A percentile compares a stretch with the other conserved stretches of the same genome.
phyloP scores from a whole-genome alignment of 257 asterid species.

The Salvia miltiorrhiza region DNA sequence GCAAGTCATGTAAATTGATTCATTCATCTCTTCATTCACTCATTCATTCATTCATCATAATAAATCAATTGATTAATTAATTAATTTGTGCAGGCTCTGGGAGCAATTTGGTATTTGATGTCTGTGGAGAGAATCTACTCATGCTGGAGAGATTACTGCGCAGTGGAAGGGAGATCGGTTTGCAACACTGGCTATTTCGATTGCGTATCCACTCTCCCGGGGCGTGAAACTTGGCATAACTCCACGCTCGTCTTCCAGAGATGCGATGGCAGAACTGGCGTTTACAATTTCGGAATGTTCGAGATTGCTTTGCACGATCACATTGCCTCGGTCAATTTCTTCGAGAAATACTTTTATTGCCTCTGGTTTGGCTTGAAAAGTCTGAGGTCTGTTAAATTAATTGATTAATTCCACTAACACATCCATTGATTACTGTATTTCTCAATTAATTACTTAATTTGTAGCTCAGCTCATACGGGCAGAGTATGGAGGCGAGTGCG shows the following conservation, averaged over 20 bases:
- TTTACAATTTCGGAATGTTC: slow-evolving; percentile 64
- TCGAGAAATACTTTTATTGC: slow-evolving; percentile 68
- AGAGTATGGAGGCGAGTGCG: slow-evolving; percentile 52
- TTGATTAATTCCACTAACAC: too few species aligned
- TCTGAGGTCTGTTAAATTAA: slow-evolving; percentile 12
- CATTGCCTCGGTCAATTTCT: slow-evolving; percentile 46
- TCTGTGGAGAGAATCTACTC: slow-evolving; percentile 65
- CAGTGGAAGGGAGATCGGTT: slow-evolving; percentile 25
- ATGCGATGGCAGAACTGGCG: slow-evolving; percentile 37
- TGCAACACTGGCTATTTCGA: slow-evolving; percentile 49
- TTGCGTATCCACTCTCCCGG: slow-evolving; percentile 29
- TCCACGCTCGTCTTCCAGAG: slow-evolving; percentile 38
- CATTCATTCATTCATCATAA: too few species aligned
- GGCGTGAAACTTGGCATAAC: slow-evolving; percentile 40
- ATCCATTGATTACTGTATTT: too few species aligned
- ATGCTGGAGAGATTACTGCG: slow-evolving; percentile 70
- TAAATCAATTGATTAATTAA: too few species aligned
- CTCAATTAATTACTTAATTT: too few species aligned
- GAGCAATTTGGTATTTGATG: slow-evolving; percentile 83
- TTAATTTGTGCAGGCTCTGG: slow-evolving; percentile 59
- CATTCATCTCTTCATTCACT: too few species aligned
- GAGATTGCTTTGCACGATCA: slow-evolving; percentile 52
- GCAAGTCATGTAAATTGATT: slow-evolving; percentile 63
- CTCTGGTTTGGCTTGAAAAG: slow-evolving; percentile 85
- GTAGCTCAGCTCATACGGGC: slow-evolving; percentile 52